Base-by-base conservation (phyloP, 2,329 filamentous ascomycete species). In the Aspergillus chevalieri region DNA sequence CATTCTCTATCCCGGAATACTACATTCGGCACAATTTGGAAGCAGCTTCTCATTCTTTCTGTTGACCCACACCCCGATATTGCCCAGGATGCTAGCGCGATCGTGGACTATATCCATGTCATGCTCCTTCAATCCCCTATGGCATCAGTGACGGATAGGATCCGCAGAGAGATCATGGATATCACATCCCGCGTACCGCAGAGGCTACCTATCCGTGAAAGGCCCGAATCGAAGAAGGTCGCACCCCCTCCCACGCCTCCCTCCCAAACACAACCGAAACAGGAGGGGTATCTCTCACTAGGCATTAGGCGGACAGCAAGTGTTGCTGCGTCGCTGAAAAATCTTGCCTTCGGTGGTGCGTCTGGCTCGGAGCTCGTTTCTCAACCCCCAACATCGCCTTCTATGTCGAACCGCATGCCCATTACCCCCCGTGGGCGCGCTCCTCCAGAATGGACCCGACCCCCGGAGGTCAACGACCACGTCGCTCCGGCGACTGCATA, bases 41-140 rank as follows among this genome's bases (percentile, higher is more conserved):
- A 95, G 66, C 88, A 96, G 62, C 79, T 94, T 41, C 76, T 96
- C 51, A 88, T 95, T 54, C 78, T 97, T 67, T 92, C 89, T 42
- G 89, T 95, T 15, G 93, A 98, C 64, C 92, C 93, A 38, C 91
- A 96, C 64, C 90, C 92, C 1, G 92, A 97, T 64, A 88, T 97
- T 30, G 87, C 94, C 54, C 81, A 86, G 56, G 87, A 93, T 65
- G 92, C 90, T 8, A 84, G 83, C 5, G 78, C 86, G n/a, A 84
- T 97, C 42, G 82, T 95, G 26, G 93, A 98, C 67, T 88, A 86
- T 61, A 79, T 97, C 22, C 85, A 96, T 63, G 79, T 86, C 46
- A 80, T 84, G 0, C 76, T 98, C 10, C 72, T 95, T 5, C 81
- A 86, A 46, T 96, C 92, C 0, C 80, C 85, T 1, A 78, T 95